A percentile compares a stretch with the other conserved stretches of the same genome.
Evolutionary conservation across 2,329 filamentous ascomycete species (phyloP).

Genomic region (Claviceps pazoutovae): DNA sequence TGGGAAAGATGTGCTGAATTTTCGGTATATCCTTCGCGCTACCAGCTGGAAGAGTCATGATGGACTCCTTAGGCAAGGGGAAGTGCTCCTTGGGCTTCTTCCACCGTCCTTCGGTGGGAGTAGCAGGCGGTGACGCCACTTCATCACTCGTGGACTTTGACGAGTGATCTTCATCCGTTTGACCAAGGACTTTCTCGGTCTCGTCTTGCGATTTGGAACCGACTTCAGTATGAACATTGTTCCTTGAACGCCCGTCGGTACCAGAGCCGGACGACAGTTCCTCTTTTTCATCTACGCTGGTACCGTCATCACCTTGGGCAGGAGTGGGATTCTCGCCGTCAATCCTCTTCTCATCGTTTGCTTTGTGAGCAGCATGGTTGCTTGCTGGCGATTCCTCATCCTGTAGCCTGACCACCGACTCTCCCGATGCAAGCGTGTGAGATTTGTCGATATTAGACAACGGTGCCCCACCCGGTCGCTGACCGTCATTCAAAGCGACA

Average conservation of each 20-base stretch:
- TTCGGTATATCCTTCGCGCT: conserved; percentile 55
- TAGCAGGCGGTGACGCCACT: conserved; percentile 1
- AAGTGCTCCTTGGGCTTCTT: conserved; percentile 59
- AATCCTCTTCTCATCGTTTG: background rate
- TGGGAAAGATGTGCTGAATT: conserved; percentile 61
- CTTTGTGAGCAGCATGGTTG: no score
- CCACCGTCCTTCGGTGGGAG: conserved; percentile 47
- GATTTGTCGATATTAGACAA: background rate
- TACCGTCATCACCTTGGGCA: background rate
- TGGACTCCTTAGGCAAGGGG: conserved; percentile 54
- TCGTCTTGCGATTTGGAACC: background rate
- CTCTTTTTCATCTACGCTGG: background rate
- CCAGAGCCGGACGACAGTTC: background rate
- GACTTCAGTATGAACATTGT: background rate
- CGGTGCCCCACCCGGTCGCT: background rate
- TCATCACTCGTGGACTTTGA: conserved; percentile 15
- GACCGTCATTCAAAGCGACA: background rate
- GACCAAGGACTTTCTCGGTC: background rate
- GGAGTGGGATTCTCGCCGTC: background rate
- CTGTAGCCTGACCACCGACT: conserved; percentile 3
- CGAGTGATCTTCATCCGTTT: conserved; percentile 10
- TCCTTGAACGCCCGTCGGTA: background rate
- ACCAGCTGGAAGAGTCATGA: conserved; percentile 64
- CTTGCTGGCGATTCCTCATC: background rate
- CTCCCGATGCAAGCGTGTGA: background rate